Conservation (phyloP, 139 green algal genomes). For the Chlamydomonas sphaeroides region DNA sequence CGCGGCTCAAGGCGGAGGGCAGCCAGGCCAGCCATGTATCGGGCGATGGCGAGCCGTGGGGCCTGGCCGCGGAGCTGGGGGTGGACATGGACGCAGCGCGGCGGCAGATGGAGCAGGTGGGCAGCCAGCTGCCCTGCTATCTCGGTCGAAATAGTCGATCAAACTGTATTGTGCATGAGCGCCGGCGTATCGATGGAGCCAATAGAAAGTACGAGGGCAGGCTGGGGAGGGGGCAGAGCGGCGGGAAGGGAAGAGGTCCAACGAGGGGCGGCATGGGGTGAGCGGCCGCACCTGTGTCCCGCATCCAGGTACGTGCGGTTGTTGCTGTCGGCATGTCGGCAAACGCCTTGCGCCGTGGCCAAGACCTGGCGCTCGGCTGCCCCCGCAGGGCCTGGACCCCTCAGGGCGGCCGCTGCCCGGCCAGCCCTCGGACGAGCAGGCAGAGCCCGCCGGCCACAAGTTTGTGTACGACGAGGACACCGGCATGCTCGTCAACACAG, state of each 20-base stretch:
- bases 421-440: not conserved
- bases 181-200: too few relatives aligned
- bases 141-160: too few relatives aligned
- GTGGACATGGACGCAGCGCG: constrained; percentile 28
- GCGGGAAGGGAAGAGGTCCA: too few relatives aligned
- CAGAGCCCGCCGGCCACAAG: constrained; percentile 40
- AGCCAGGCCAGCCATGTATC: constrained; percentile 2
- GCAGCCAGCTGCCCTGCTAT: constrained; percentile 5
- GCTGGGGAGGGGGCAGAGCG: too few relatives aligned
- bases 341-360: too few relatives aligned
- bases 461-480: constrained; percentile 56
- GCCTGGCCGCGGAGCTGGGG: constrained; percentile 49
- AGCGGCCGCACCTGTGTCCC: too few relatives aligned
- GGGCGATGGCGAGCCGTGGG: constrained; percentile 40
- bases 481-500: constrained; percentile 46
- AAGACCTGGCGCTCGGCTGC: too few relatives aligned
- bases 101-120: not conserved
- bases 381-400: not conserved
- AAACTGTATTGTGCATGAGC: too few relatives aligned
- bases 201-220: too few relatives aligned
- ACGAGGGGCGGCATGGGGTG: too few relatives aligned
- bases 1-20: constrained; percentile 37
- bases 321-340: too few relatives aligned
- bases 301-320: too few relatives aligned
- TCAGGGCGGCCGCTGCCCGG: not conserved